Percentiles rank a stretch among this genome's conserved stretches.
These are phyloP conservation scores for Monosporascus sp. DNA, from an alignment of 2,329 filamentous ascomycete species.

Conservation along the genomic window DNA sequence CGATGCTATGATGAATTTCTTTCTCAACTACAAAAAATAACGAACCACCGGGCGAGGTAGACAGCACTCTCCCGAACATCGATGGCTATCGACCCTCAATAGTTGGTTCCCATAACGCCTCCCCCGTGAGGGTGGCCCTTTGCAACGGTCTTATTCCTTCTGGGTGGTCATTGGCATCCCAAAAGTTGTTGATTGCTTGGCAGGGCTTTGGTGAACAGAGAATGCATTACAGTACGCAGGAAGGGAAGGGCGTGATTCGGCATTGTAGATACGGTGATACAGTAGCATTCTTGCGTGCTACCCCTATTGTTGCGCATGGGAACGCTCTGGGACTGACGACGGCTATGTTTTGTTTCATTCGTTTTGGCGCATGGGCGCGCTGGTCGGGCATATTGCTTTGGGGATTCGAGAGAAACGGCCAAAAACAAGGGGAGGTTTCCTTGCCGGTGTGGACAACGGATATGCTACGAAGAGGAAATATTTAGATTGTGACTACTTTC, in stretches of 20 bases:
- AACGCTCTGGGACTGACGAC: background rate
- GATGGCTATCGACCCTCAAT: too few relatives aligned
- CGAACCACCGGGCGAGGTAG: background rate
- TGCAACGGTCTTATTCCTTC: background rate
- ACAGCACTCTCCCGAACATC: constrained; percentile 2
- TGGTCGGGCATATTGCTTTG: background rate
- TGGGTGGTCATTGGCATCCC: background rate
- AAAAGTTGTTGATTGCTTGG: background rate
- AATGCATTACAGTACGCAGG: background rate
- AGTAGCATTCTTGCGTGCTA: too few relatives aligned
- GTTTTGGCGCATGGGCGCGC: background rate
- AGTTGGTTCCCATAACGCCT: too few relatives aligned
- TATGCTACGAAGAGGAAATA: background rate
- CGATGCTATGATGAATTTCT: background rate
- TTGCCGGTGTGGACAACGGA: too few relatives aligned
- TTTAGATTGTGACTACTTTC: background rate
- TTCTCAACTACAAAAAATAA: background rate
- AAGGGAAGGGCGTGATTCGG: background rate
- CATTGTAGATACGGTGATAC: too few relatives aligned
- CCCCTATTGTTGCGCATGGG: too few relatives aligned
- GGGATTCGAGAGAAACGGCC: background rate
- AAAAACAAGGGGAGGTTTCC: background rate
- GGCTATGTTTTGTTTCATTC: background rate
- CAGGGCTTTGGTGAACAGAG: too few relatives aligned
- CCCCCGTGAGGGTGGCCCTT: background rate